Percentiles rank a stretch among this genome's conserved stretches.
Conservation (phyloP, 345 rosid genomes). For the Eutrema heterophyllum region DNA sequence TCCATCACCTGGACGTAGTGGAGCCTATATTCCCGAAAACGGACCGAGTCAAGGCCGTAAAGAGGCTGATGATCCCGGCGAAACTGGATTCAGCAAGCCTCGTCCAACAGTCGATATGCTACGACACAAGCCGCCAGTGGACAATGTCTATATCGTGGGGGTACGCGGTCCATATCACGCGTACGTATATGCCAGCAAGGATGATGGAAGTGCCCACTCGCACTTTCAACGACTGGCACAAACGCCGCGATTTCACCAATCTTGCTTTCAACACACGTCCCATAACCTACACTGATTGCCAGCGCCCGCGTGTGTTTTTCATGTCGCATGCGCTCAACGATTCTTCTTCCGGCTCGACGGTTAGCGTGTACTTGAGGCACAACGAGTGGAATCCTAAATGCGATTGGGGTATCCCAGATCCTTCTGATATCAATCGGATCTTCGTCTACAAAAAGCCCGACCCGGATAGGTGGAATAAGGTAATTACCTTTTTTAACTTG, state of each 20-base stretch:
- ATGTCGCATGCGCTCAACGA: constrained; percentile 31
- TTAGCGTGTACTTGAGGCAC: constrained; percentile 34
- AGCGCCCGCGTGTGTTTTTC: constrained; percentile 48
- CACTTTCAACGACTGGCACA: constrained; percentile 63
- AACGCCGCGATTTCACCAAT: constrained; percentile 30
- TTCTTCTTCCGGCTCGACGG: constrained; percentile 25
- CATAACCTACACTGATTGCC: constrained; percentile 33
- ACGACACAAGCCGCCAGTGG: constrained; percentile 52
- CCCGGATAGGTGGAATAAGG: constrained; percentile 52
- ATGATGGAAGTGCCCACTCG: constrained; percentile 51
- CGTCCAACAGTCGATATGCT: constrained; percentile 69
- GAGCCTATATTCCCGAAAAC: constrained; percentile 60
- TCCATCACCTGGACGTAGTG: constrained; percentile 63
- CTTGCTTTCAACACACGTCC: constrained; percentile 60
- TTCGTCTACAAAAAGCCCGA: constrained; percentile 43
- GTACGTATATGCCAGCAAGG: constrained; percentile 46
- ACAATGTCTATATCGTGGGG: constrained; percentile 80
- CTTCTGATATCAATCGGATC: constrained; percentile 30
- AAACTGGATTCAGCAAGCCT: constrained; percentile 60
- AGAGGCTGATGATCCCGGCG: constrained; percentile 39
- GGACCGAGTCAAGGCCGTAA: constrained; percentile 36
- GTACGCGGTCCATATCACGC: constrained; percentile 52
- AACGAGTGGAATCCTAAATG: constrained; percentile 31
- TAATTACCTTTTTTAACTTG: neutral
- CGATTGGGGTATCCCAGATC: constrained; percentile 41